A percentile compares a stretch with the other conserved stretches of the same genome.
These are phyloP conservation scores for Fallopia convolvulus DNA, from an alignment of 148 eudicot species.

Conservation along the genomic window DNA sequence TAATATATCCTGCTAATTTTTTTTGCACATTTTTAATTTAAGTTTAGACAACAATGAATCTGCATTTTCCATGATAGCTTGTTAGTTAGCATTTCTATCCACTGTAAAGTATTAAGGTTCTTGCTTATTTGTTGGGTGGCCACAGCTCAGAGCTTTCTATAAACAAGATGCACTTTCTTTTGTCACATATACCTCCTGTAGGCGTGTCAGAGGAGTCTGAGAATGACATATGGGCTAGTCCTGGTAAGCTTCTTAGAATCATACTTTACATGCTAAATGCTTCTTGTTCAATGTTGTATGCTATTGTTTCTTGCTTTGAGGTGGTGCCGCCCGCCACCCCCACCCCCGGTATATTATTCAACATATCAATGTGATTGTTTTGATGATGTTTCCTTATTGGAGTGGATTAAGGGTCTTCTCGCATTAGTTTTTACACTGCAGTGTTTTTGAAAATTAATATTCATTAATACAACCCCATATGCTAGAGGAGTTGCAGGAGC, in stretches of 20 bases:
- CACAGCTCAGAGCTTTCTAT: slow-evolving; percentile 53
- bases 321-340: not conserved
- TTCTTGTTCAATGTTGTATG: not conserved
- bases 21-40: not conserved
- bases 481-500: not conserved
- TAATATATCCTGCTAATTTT: not conserved
- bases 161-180: slow-evolving; percentile 45
- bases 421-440: not conserved
- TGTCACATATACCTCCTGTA: slow-evolving; percentile 57
- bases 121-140: slow-evolving; percentile 8
- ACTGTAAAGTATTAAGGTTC: slow-evolving; percentile 12
- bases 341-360: not conserved
- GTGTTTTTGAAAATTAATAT: not conserved
- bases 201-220: slow-evolving; percentile 31
- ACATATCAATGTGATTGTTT: not conserved
- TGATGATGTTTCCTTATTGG: not conserved
- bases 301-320: not conserved
- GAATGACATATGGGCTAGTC: slow-evolving; percentile 55
- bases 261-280: not conserved
- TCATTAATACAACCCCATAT: not conserved
- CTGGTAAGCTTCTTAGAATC: slow-evolving; percentile 33
- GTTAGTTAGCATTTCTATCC: not conserved
- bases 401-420: not conserved
- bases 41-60: not conserved
- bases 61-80: not conserved